Conservation (phyloP, 2,329 filamentous ascomycete genomes). For the Talaromyces sp. region DNA sequence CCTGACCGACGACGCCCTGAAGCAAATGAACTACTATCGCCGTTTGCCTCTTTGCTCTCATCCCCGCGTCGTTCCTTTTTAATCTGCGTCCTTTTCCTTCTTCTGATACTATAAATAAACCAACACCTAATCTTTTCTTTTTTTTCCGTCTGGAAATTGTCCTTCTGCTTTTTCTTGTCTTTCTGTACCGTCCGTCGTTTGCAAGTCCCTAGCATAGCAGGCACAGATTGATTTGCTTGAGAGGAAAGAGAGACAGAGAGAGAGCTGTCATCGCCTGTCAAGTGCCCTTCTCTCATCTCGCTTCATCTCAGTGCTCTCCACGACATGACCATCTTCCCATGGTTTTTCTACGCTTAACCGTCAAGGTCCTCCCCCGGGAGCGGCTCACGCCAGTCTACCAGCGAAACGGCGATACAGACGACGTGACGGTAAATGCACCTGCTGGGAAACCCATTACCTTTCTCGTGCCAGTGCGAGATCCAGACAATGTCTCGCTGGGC, state of each 20-base stretch:
- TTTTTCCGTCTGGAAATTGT: background rate
- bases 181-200: background rate
- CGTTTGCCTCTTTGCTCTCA: background rate
- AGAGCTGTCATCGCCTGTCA: background rate
- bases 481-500: slow-evolving; percentile 26
- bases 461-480: slow-evolving; percentile 24
- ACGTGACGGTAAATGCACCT: slow-evolving; percentile 6
- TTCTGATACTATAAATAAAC: too few relatives aligned
- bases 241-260: background rate
- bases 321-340: slow-evolving; percentile 14
- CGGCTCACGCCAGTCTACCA: slow-evolving; percentile 9
- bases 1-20: background rate
- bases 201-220: background rate
- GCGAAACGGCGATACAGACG: slow-evolving; percentile 13
- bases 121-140: too few relatives aligned
- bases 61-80: background rate
- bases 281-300: background rate
- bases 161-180: background rate
- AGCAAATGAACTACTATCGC: background rate
- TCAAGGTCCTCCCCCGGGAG: slow-evolving; percentile 28
- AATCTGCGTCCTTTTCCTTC: background rate
- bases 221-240: background rate
- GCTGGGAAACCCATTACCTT: slow-evolving; percentile 22
- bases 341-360: slow-evolving; percentile 32
- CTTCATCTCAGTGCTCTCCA: background rate